These are phyloP conservation scores for Pythium rishiriense DNA, from an alignment of 352 stramenopile genomes.

Conservation along the genomic window DNA sequence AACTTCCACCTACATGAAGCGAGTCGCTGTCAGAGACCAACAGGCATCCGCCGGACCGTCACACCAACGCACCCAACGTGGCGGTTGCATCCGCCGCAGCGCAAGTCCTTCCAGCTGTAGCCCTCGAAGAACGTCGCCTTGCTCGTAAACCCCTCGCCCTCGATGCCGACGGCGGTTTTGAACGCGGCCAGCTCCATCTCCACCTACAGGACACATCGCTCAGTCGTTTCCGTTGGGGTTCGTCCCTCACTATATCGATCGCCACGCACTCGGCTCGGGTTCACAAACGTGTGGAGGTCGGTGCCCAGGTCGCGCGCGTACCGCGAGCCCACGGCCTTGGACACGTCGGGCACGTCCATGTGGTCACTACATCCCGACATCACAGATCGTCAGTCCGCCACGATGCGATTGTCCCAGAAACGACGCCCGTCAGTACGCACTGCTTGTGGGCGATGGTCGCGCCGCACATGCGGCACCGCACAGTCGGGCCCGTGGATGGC, in stretches of 20 bases:
- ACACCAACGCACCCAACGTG: slow-evolving; percentile 68
- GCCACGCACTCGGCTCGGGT: slow-evolving; percentile 57
- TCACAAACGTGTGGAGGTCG: slow-evolving; percentile 79
- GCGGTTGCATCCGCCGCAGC: slow-evolving; percentile 70
- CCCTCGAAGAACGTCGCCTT: slow-evolving; percentile 79
- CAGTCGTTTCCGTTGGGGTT: not conserved
- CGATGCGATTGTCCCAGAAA: not conserved
- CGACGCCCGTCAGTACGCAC: slow-evolving; percentile 28
- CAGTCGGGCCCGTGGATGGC: slow-evolving; percentile 33
- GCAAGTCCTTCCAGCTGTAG: slow-evolving; percentile 82
- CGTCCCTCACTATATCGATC: not conserved
- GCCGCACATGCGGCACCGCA: slow-evolving; percentile 81
- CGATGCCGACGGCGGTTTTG: slow-evolving; percentile 51
- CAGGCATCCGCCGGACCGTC: too few relatives aligned
- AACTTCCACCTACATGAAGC: slow-evolving; percentile 78
- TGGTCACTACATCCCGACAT: slow-evolving; percentile 45
- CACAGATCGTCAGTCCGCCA: not conserved
- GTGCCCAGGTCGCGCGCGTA: slow-evolving; percentile 47
- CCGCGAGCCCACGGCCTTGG: slow-evolving; percentile 58
- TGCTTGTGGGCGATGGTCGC: slow-evolving; percentile 63
- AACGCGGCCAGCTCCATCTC: slow-evolving; percentile 84
- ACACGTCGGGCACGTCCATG: slow-evolving; percentile 69
- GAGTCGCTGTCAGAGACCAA: too few relatives aligned
- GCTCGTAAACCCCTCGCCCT: slow-evolving; percentile 66
- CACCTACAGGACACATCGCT: slow-evolving; percentile 31